Conservation (phyloP, 164 flowering plant genomes). For the Macadamia integrifolia region DNA sequence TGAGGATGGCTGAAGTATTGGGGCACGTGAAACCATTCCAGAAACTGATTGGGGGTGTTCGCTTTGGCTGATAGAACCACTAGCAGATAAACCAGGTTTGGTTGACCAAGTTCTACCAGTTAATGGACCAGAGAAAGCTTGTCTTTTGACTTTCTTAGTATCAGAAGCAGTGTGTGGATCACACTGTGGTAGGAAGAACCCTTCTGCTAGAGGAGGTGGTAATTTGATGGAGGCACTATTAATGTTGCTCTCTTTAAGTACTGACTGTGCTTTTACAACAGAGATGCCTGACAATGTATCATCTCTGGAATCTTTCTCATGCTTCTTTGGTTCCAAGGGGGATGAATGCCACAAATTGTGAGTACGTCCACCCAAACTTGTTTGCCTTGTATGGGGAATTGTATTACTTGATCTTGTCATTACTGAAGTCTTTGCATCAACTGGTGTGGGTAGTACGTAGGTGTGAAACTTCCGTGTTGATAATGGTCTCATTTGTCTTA, state of each 20-base stretch:
- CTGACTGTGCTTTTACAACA: conserved; percentile 31
- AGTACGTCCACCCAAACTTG: conserved; percentile 24
- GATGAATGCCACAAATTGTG: conserved; percentile 52
- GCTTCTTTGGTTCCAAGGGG: conserved; percentile 46
- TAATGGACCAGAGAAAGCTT: conserved; percentile 83
- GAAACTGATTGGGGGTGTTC: conserved; percentile 39
- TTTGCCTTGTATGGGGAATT: conserved; percentile 20
- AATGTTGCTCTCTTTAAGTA: conserved; percentile 63
- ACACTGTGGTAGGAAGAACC: conserved; percentile 24
- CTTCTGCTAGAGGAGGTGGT: conserved; percentile 54
- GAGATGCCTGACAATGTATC: conserved; percentile 29
- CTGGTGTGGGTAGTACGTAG: conserved; percentile 82
- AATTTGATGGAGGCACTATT: conserved; percentile 27
- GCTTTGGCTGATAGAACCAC: conserved; percentile 36
- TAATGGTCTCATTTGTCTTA: conserved; percentile 31
- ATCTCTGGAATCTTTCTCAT: conserved; percentile 28
- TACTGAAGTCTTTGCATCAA: conserved; percentile 43
- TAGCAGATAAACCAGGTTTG: conserved; percentile 32
- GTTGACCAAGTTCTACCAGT: conserved; percentile 39
- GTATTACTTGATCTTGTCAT: conserved; percentile 28
- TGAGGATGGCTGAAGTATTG: conserved; percentile 30
- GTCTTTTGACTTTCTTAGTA: conserved; percentile 49
- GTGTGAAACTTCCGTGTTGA: conserved; percentile 53
- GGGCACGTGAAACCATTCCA: conserved; percentile 37
- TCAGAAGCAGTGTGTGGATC: conserved; percentile 33